Conservation (phyloP, 768 basidiomycete genomes). For the Solioccasus polychromus region DNA sequence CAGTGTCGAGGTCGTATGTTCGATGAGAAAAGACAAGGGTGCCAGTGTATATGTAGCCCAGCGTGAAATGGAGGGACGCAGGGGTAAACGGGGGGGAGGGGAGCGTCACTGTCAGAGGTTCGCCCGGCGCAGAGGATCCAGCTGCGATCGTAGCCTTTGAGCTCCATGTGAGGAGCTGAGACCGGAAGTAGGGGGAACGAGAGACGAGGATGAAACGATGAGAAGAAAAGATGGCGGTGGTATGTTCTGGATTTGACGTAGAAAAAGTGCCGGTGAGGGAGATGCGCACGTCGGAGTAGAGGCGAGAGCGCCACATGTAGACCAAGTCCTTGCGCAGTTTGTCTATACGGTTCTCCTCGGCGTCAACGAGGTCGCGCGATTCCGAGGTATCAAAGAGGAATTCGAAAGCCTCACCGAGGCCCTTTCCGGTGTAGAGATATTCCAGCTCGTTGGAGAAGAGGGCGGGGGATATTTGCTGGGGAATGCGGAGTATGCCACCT, state of each 20-base stretch:
- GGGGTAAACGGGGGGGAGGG: conserved; percentile 95
- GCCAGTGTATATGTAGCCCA: conserved; percentile 94
- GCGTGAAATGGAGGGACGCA: conserved; percentile 88
- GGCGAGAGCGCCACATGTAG: conserved; percentile 94
- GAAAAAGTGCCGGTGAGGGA: conserved; percentile 70
- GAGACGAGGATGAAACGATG: conserved; percentile 93
- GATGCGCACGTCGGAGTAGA: conserved; percentile 90
- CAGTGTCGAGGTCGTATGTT: conserved; percentile 88
- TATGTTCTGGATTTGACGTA: conserved; percentile 58
- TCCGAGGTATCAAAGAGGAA: conserved; percentile 72
- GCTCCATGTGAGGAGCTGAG: conserved; percentile 70
- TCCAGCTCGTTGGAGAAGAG: conserved; percentile 90
- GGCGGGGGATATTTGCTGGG: conserved; percentile 67
- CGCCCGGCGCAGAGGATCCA: conserved; percentile 28
- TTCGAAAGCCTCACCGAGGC: conserved; percentile 83
- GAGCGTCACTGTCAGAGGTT: conserved; percentile 62
- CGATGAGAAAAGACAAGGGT: conserved; percentile 91
- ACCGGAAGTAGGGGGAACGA: conserved; percentile 83
- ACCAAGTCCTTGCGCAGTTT: conserved; percentile 91
- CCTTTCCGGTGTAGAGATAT: conserved; percentile 91
- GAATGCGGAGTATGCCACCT: conserved; percentile 54
- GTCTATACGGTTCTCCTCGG: conserved; percentile 62
- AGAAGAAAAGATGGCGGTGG: conserved; percentile 83
- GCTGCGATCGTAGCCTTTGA: conserved; percentile 34
- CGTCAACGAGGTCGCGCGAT: conserved; percentile 42